phyloP scores from a whole-genome alignment of 2,329 filamentous ascomycete species.

The Penicillium brasilianum region DNA sequence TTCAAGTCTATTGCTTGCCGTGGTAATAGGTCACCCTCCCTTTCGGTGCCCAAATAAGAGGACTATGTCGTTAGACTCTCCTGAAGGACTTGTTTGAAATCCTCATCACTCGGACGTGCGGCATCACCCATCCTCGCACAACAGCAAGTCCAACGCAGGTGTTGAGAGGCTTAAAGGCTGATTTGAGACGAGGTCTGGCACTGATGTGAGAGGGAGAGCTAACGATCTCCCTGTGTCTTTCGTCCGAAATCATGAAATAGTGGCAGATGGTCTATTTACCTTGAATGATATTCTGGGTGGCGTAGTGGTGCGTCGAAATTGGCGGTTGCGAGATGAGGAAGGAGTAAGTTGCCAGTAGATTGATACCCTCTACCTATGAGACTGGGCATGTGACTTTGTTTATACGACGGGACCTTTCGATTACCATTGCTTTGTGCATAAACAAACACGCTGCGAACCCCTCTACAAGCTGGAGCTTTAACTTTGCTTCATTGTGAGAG shows the following conservation, averaged over 20 bases:
- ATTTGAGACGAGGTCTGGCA: not conserved
- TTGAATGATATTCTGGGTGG: not conserved
- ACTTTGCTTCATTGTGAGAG: too few species aligned
- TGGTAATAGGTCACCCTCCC: conserved; percentile 16
- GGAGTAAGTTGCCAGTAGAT: not conserved
- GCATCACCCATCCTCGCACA: conserved; percentile 22
- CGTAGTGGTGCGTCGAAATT: not conserved
- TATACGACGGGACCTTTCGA: too few species aligned
- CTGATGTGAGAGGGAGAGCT: not conserved
- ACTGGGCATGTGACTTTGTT: not conserved
- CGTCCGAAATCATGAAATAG: not conserved
- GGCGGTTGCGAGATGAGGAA: not conserved
- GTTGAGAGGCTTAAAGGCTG: not conserved
- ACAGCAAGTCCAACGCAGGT: not conserved
- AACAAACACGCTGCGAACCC: too few species aligned
- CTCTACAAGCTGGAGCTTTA: too few species aligned
- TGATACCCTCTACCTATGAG: not conserved
- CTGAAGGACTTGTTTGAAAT: conserved; percentile 21
- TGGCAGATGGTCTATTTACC: not conserved
- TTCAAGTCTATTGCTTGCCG: conserved; percentile 21
- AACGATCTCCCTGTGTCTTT: not conserved
- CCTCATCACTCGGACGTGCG: conserved; percentile 21
- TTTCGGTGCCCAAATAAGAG: conserved; percentile 17
- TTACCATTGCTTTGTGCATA: too few species aligned
- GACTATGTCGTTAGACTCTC: conserved; percentile 22